A percentile compares a stretch with the other conserved stretches of the same genome.
Evolutionary conservation across 495 filamentous ascomycete species (phyloP).

Genomic region (Talaromyces adpressus): DNA sequence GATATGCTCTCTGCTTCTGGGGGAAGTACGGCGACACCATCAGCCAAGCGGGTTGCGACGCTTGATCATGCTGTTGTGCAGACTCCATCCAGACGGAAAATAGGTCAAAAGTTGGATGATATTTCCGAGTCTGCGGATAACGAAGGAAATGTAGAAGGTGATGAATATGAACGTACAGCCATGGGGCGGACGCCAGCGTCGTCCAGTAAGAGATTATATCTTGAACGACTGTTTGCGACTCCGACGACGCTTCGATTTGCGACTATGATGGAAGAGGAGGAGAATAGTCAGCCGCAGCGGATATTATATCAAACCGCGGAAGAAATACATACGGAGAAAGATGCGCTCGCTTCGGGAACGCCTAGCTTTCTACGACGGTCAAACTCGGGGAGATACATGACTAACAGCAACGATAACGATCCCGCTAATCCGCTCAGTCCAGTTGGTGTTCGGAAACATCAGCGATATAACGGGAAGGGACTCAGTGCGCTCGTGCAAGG

Average conservation of each 20-base stretch:
- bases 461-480: constrained; percentile 60
- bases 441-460: constrained; percentile 47
- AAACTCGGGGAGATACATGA: constrained; percentile 24
- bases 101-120: constrained; percentile 17
- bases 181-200: constrained; percentile 58
- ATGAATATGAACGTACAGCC: constrained; percentile 26
- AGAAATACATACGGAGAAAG: constrained; percentile 9
- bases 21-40: constrained; percentile 38
- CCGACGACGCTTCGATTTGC: constrained; percentile 46
- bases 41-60: constrained; percentile 24
- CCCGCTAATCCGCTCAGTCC: constrained; percentile 29
- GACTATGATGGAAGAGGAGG: constrained; percentile 31
- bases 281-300: constrained; percentile 10
- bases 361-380: constrained; percentile 68
- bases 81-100: constrained; percentile 33
- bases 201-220: constrained; percentile 49
- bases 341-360: constrained; percentile 38
- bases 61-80: constrained; percentile 24
- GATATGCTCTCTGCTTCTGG: constrained; percentile 65
- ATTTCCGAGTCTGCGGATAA: constrained; percentile 17
- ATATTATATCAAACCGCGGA: constrained; percentile 18
- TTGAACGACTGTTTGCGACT: constrained; percentile 58
- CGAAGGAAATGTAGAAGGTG: constrained; percentile 27
- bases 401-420: constrained; percentile 10
- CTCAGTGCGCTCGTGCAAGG: constrained; percentile 74